phyloP scores from a whole-genome alignment of 2,329 filamentous ascomycete species.

The Seiridium unicorne region DNA sequence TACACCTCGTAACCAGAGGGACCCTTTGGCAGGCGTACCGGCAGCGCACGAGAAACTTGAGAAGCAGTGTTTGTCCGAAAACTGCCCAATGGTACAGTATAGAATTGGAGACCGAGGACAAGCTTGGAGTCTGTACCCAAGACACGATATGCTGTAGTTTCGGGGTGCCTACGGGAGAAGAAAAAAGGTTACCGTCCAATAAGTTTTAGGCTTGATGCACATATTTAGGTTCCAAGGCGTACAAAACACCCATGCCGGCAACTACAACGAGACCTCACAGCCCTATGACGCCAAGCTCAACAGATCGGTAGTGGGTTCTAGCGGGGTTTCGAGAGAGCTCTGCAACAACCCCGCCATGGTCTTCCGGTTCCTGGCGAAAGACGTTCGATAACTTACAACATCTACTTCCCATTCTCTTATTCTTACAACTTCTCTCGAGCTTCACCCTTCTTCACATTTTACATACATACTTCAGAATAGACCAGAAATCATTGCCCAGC shows the following conservation, averaged over 20 bases:
- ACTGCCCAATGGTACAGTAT: no score
- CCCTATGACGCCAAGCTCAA: conserved; percentile 6
- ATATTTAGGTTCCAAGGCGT: no score
- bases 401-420: background rate
- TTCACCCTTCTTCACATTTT: background rate
- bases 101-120: no score
- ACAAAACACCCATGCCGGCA: background rate
- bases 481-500: conserved; percentile 37
- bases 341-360: conserved; percentile 1
- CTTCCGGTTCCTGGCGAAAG: conserved; percentile 8
- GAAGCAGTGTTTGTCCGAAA: no score
- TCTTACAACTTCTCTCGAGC: background rate
- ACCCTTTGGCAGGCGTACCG: no score
- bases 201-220: no score
- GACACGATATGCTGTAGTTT: no score
- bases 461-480: background rate
- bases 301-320: background rate
- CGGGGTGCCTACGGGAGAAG: no score
- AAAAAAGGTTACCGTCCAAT: no score
- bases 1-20: no score
- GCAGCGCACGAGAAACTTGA: no score
- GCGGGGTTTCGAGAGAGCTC: conserved; percentile 7
- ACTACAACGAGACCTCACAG: background rate
- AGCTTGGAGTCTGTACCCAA: no score
- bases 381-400: background rate